Evolutionary conservation across 169 alveolate genomes (phyloP).

Genomic region (Plasmodium fragile): DNA sequence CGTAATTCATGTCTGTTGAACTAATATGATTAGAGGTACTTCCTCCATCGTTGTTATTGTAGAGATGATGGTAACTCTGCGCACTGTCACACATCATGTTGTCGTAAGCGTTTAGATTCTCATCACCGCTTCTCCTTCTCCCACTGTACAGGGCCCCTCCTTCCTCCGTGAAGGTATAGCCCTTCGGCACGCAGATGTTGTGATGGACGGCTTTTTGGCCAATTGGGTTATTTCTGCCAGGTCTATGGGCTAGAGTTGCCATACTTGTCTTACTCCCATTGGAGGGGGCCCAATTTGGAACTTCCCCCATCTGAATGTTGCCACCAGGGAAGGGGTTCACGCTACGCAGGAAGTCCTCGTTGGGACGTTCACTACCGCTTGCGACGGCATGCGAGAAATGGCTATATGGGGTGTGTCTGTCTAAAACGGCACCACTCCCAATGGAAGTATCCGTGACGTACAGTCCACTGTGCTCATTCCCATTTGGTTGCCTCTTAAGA

Average conservation of each 20-base stretch:
- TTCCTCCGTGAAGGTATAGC: background rate
- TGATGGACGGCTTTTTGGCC: background rate
- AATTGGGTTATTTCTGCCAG: background rate
- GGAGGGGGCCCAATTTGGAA: background rate
- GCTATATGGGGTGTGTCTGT: background rate
- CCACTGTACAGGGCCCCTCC: background rate
- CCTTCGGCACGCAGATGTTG: background rate
- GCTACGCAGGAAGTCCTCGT: background rate
- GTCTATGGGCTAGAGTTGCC: background rate
- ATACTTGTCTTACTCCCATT: background rate
- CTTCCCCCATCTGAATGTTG: background rate
- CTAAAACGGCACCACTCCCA: background rate
- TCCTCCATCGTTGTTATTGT: background rate
- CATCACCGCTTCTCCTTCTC: background rate
- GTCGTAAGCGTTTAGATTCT: background rate
- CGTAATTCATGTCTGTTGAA: background rate
- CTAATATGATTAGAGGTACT: background rate
- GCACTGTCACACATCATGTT: background rate
- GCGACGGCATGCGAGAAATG: background rate
- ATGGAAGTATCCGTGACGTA: background rate
- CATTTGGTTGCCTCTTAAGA: background rate
- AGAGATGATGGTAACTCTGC: background rate
- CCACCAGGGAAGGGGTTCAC: background rate
- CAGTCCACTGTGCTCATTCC: background rate
- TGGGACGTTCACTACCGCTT: background rate